These are phyloP conservation scores for Eucalyptus microcorys DNA, from an alignment of 345 rosid species.

Conservation along the genomic window DNA sequence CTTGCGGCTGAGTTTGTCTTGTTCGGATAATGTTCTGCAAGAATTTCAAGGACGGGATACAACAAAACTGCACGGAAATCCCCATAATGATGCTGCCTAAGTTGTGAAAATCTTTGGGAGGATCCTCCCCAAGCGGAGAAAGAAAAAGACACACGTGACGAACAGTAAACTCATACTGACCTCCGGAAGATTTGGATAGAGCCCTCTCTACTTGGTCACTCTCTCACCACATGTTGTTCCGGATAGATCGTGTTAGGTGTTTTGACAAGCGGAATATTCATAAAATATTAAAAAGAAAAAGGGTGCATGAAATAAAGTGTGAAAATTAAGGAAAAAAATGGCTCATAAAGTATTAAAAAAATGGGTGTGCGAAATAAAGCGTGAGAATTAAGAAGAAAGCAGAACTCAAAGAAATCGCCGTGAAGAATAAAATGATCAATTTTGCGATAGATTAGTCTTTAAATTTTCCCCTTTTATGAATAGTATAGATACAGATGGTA, in stretches of 20 bases:
- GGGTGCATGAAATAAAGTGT: not conserved
- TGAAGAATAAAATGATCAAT: not conserved
- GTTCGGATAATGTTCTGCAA: not conserved
- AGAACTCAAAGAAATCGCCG: not conserved
- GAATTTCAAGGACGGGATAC: not conserved
- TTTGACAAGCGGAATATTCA: not conserved
- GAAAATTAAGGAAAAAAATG: not conserved
- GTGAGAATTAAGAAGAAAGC: not conserved
- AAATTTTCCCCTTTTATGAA: not conserved
- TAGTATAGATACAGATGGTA: not conserved
- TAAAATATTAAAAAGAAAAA: not conserved
- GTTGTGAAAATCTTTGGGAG: not conserved
- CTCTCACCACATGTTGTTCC: not conserved
- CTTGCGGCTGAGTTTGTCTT: not conserved
- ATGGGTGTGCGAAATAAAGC: not conserved
- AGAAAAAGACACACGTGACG: not conserved
- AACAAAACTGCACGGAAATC: not conserved
- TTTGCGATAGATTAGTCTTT: not conserved
- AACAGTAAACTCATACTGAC: not conserved
- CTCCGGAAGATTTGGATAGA: not conserved
- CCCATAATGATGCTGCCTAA: not conserved
- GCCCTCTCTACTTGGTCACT: not conserved
- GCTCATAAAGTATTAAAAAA: not conserved
- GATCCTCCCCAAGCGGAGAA: not conserved
- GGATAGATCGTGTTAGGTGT: not conserved